Base-by-base conservation (phyloP, 371 early-diverging fungal genomes). In the Mortierella sp. region DNA sequence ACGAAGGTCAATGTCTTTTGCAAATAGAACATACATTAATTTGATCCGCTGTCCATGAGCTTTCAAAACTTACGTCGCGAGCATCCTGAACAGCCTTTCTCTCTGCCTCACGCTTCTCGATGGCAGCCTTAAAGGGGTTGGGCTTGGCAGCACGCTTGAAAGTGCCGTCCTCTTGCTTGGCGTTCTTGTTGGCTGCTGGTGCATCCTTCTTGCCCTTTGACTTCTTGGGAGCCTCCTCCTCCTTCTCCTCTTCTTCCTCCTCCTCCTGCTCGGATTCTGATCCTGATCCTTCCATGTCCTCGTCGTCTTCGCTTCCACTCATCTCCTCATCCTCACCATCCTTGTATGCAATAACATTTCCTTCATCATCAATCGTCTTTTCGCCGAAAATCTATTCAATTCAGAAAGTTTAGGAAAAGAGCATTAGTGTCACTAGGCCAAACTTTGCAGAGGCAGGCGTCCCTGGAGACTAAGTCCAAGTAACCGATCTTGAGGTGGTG, bases 51-150 rank as follows among this genome's bases (percentile, higher is more conserved):
- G 2, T 21, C 7, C 0, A 19, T 50, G 34, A 16, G 52, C 3
- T 73, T 4, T 38, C 1, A 38, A 63, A 45, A 75, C 79, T 54
- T 72, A 86, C 86, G 11, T 89, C 81, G 9, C 88, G 83, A 50
- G 90, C 91, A 34, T 89, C 88, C 47, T 90, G 89, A 13, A 72
- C 84, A 58, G 81, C 87, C 82, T 84, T 83, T 79, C 77, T 84
- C 28, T 90, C 88, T 14, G 88, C 89, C 58, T 91, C 92, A 71
- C 91, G 91, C 75, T 91, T 80, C 42, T 91, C 90, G 75, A 91
- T 58, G 6, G 89, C 83, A 65, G 82, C 89, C 76, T 93, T 91
- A 81, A 91, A 94, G 1, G 95, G 94, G 52, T 94, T 94, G 11
- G 93, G 91, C 63, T 93, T 93, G 75, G 74, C 83, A 38, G 84